Base-by-base conservation (phyloP, 495 filamentous ascomycete species). In the Delitschia confertaspora region DNA sequence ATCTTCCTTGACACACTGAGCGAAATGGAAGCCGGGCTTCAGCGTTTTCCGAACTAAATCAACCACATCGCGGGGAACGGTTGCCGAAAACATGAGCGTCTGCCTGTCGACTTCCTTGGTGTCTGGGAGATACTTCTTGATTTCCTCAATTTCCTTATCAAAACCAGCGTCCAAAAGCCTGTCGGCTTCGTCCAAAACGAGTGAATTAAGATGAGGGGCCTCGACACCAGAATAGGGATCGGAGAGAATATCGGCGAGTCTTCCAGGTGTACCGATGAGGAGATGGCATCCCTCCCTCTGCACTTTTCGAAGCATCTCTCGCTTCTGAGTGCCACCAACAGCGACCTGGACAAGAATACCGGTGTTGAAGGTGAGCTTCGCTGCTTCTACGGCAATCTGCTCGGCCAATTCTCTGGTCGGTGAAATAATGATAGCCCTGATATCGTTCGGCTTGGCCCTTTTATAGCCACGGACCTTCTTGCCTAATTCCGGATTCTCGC, bases 141-240 rank as follows among this genome's bases (percentile, higher is more conserved):
- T 93, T 3, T 76, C 61, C 21, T 72, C 61, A 44, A 98, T 81
- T 16, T 85, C 86, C 1, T 71, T 69, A n/a, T 78, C 68, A 62
- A 98, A 98, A 0, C 93, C 93, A 47, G 84, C 72, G 53, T 98
- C 91, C 29, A 98, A 67, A 47, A 98, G 74, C 30, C 91, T 75
- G 63, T 98, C 91, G 1, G 89, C 93, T 65, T 98, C 91, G 53
- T 98, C 91, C 24, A 98, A 70, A 26, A 95, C 91, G 16, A 98
- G 64, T n/a, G 79, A 74, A 36, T 74, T 75, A 30, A 95, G 65
- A 8, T 76, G 76, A 9, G 87, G 83, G 5, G 84, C 83, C 6
- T 63, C 60, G n/a, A 98, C 72, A 24, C 78, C 69, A 42, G 68
- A 74, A 25, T 58, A 54, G 0, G 62, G 68, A 56, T 95, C 89